These are phyloP conservation scores for Thraustochytrium sp. DNA, from an alignment of 352 stramenopile species.

Conservation along the genomic window DNA sequence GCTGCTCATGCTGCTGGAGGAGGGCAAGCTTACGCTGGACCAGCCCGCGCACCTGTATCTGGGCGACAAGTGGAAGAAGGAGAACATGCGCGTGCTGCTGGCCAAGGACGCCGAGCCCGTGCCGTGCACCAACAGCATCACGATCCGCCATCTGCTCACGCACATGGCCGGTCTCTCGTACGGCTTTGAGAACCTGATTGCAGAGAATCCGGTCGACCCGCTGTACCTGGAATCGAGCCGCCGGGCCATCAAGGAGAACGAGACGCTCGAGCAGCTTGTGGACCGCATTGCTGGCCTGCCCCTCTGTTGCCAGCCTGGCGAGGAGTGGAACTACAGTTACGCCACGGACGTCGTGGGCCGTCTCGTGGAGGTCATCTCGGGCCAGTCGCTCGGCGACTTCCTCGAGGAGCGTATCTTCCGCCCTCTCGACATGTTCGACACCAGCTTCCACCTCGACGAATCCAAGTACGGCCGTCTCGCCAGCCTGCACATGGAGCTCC, in stretches of 20 bases:
- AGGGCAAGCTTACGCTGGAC: constrained; percentile 26
- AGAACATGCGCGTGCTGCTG: constrained; percentile 36
- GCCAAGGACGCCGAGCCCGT: background rate
- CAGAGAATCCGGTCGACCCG: background rate
- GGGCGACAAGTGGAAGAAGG: constrained; percentile 29
- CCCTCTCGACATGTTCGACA: constrained; percentile 36
- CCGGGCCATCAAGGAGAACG: background rate
- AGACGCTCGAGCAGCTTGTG: constrained; percentile 17
- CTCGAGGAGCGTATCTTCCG: constrained; percentile 10
- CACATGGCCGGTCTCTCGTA: constrained; percentile 32
- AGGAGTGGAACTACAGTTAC: constrained; percentile 36
- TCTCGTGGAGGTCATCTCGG: constrained; percentile 35
- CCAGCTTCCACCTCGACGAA: constrained; percentile 14
- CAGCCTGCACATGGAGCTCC: background rate
- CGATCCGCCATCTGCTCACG: background rate
- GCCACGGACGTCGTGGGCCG: background rate
- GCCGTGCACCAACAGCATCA: constrained; percentile 37
- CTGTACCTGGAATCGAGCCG: background rate
- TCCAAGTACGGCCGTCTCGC: constrained; percentile 3
- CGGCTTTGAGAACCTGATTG: background rate
- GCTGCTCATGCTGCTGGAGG: constrained; percentile 28
- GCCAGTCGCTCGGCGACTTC: constrained; percentile 15
- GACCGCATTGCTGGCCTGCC: constrained; percentile 27
- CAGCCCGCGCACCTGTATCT: constrained; percentile 40
- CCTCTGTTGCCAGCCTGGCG: constrained; percentile 7